Base-by-base conservation (phyloP, 306 rosid genomes). In the Cucumis cinereus region DNA sequence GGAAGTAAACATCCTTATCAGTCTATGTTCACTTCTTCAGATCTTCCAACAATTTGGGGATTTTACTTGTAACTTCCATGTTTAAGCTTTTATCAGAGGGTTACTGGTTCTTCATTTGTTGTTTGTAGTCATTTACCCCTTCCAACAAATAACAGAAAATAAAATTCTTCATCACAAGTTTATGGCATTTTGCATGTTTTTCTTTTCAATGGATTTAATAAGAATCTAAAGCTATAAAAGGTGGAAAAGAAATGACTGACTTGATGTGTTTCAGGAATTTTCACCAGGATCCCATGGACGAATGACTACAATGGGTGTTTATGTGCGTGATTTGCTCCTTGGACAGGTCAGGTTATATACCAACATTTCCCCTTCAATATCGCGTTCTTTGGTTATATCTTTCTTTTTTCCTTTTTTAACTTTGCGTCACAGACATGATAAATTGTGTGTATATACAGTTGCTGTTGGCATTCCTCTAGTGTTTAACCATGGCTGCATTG, bases 291-390 rank as follows among this genome's bases (percentile, higher is more conserved):
- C 99, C 22, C 92, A 84, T 82, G 99, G 99, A 67, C 89, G 89
- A 78, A 92, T 86, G 93, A 88, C 96, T 78, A 90, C 97, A 24
- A 94, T 94, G 97, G 99, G 99, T 53, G 95, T 86, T 28, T 94
- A 92, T 54, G 78, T 94, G 63, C 97, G 99, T 64, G 99, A 94
- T 88, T 86, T 94, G 88, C 95, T 94, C 72, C 99, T 94, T 86
- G 99, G 99, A 74, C 99, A 94, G 97, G 99, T 94, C 99, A 94
- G 97, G 99, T 94, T 62, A 6, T 85, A 86, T 84, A 57, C 67
- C 23, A 11, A 72, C n/a, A 66, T 20, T 10, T 56, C 10, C 16
- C 43, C 43, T 10, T 49, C 4, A 72, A 30, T 72, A 17, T 52
- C 23, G 4, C 2, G 28, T 30, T 30, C 28, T 23, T 72, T 33